Evolutionary conservation across 2,329 filamentous ascomycete genomes (phyloP), one percentile per base, ranked within the genome.

Genomic region (Mycocentrospora acerina): DNA sequence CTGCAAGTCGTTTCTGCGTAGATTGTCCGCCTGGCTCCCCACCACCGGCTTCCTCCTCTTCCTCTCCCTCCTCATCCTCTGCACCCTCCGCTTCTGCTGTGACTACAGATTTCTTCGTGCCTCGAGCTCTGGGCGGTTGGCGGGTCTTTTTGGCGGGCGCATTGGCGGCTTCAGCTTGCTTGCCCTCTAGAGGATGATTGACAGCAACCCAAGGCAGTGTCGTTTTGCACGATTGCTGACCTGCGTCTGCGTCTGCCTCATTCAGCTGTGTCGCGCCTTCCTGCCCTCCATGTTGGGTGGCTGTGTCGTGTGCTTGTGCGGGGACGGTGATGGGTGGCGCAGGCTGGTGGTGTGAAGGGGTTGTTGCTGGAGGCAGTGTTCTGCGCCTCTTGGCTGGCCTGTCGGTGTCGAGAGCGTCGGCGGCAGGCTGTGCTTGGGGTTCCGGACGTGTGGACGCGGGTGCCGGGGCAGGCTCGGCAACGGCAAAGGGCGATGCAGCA

Each of bases 131-230:
- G 17, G 50, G 32, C 13, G 40, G 43, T 29, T 44, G 41, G 22
- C 47, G 46, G 9, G 40, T 45, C 24, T 44, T 48, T 35, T 42
- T 53, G 5, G 41, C 16, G 19, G 48, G 40, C 7, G 38, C 38
- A 4, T 32, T 37, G 13, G 42, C 30, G 9, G 13, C 29, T 12
- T 28, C 44, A 5, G 27, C 33, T 8, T 45, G 47, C 17, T 50
- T 45, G 4, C 34, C 47, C 7, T 48, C 48, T 14, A 33, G 42
- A 10, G 49, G 42, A 15, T 55, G 42, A 29, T 66, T 66, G 7
- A 66, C 60, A n/a, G 62, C 44, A 18, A 44, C 44, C 62, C 62
- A 66, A 14, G 58, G 53, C 9, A 50, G 26, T 12, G 29, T 44
- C 32, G 46, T 43, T 15, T 35, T 42, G 18, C 32, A 36, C 24